Evolutionary conservation across 108 stramenopile species (phyloP), one percentile per base, ranked within the genome.

Genomic region (Nitzschia sp.): DNA sequence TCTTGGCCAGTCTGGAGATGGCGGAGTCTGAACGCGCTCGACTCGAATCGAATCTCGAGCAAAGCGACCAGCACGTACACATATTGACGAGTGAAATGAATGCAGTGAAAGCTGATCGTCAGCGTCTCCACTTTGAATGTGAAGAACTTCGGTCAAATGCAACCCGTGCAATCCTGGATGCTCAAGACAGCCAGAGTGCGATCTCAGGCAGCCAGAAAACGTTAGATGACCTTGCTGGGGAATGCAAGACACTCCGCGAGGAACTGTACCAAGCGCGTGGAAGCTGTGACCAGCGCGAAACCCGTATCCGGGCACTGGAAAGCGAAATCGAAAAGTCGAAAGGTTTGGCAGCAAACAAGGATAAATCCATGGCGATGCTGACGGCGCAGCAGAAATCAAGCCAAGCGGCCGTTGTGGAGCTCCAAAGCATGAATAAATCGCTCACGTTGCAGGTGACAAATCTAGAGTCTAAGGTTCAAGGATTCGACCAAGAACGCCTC

Each of bases 281-380:
- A 50, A 58, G 31, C 17, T 58, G 32, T 31, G 26, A 58, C 33
- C 3, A 15, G 1, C 33, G 56, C 1, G 33, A 58, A 17, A 30
- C 8, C 1, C 29, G 4, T 6, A 1, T 71, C 34, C 58, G 48
- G 29, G 23, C 30, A 2, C 17, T 71, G 35, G 50, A 71, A 50
- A 60, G 27, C 5, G 28, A 61, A 23, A 2, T 71, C 5, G 13
- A 28, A 1, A 44, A 71, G 28, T 26, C 35, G 2, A 21, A 62
- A 25, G 19, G 16, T 8, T 16, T 35, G 15, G 3, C 61, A 2
- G 58, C 58, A 3, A 15, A 35, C 1, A 71, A 61, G 45, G 69
- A 71, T 5, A 45, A 71, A 16, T 29, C 58, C 21, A 71, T 61
- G 30, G 22, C 35, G 11, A 35, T 53, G 17, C 32, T 71, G 35